A percentile compares a stretch with the other conserved stretches of the same genome.
These are phyloP conservation scores for Pilatotrama ljubarskyi DNA, from an alignment of 768 basidiomycete genomes.

Conservation along the genomic window DNA sequence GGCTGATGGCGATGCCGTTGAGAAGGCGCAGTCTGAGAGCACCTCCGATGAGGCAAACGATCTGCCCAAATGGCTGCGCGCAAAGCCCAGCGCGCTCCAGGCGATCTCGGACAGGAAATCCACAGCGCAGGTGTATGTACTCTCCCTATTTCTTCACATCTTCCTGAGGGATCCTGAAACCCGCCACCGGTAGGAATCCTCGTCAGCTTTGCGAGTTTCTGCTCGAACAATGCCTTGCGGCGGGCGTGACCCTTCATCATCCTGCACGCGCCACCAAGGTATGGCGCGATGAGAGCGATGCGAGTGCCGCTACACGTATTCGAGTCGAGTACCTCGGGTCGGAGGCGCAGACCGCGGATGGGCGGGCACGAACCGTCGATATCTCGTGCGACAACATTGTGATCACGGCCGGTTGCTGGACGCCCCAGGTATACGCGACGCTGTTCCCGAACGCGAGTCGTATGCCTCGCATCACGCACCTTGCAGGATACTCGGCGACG, in stretches of 20 bases:
- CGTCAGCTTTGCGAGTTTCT: slow-evolving; percentile 34
- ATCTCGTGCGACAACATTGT: slow-evolving; percentile 35
- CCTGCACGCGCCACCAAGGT: slow-evolving; percentile 30
- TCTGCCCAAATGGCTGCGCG: slow-evolving; percentile 27
- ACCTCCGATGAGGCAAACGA: slow-evolving; percentile 11
- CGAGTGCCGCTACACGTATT: slow-evolving; percentile 15
- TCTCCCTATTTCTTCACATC: not conserved
- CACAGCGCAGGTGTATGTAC: slow-evolving; percentile 35
- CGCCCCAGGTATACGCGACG: slow-evolving; percentile 33
- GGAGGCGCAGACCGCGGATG: slow-evolving; percentile 3
- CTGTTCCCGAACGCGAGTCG: slow-evolving; percentile 33
- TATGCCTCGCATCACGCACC: slow-evolving; percentile 30
- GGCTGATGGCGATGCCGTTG: slow-evolving; percentile 10
- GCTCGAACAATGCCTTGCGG: slow-evolving; percentile 30
- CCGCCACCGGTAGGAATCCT: slow-evolving; percentile 25
- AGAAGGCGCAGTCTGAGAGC: slow-evolving; percentile 9
- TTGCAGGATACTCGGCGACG: slow-evolving; percentile 33
- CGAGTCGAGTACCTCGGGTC: slow-evolving; percentile 24
- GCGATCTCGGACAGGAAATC: slow-evolving; percentile 28
- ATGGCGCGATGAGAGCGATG: slow-evolving; percentile 7
- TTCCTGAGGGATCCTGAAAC: not conserved
- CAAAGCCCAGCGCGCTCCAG: slow-evolving; percentile 23
- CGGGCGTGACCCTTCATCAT: slow-evolving; percentile 33
- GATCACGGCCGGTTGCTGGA: slow-evolving; percentile 40
- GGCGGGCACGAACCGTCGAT: slow-evolving; percentile 12